phyloP scores from a whole-genome alignment of 2,329 filamentous ascomycete species.

The Zymoseptoria passerinii region DNA sequence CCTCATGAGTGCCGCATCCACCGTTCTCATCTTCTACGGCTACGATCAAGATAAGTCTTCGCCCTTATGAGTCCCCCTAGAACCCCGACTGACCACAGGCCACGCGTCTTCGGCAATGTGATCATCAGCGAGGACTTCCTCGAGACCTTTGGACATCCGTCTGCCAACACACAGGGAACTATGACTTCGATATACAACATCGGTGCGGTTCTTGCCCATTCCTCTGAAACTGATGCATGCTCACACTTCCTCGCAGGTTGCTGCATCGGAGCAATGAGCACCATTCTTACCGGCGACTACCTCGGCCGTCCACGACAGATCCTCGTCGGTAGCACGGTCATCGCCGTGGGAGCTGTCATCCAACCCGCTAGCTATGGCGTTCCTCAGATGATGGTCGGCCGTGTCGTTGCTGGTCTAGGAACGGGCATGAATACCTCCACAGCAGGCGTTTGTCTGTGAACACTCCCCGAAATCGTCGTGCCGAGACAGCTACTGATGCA shows the following conservation, averaged over 20 bases:
- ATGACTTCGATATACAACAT: conserved; percentile 32
- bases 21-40: conserved; percentile 43
- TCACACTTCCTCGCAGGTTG: conserved; percentile 20
- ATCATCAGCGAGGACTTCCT: conserved; percentile 32
- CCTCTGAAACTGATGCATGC: background rate
- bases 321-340: conserved; percentile 35
- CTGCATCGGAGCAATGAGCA: conserved; percentile 40
- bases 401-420: conserved; percentile 40
- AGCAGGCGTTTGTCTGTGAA: conserved; percentile 32
- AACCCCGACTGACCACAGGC: background rate
- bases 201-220: conserved; percentile 22
- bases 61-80: background rate
- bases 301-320: conserved; percentile 37
- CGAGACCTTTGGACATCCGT: conserved; percentile 30
- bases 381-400: conserved; percentile 37
- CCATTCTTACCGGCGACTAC: conserved; percentile 35
- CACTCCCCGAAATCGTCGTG: background rate
- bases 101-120: conserved; percentile 27
- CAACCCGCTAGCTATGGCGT: conserved; percentile 36
- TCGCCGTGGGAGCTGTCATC: conserved; percentile 38
- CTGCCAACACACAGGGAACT: conserved; percentile 30
- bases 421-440: conserved; percentile 45
- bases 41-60: conserved; percentile 30
- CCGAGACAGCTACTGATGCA: background rate
- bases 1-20: conserved; percentile 34